Percentiles rank a stretch among this genome's conserved stretches.
phyloP scores from a whole-genome alignment of 805 yeast species.

The Ogataea pini region DNA sequence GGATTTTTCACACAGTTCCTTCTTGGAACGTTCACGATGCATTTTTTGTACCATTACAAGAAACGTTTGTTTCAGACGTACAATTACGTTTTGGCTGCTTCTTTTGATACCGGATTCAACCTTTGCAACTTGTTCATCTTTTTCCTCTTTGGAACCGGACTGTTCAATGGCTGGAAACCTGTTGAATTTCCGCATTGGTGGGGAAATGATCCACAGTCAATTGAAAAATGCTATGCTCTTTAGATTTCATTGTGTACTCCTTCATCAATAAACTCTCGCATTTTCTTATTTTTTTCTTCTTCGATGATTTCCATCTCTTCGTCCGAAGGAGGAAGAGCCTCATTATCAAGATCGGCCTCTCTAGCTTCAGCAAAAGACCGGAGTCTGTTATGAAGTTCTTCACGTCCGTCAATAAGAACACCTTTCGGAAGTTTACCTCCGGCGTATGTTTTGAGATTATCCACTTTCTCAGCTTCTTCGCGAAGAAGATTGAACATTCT shows the following conservation, averaged over 20 bases:
- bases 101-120: slow-evolving; percentile 52
- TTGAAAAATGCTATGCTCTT: slow-evolving; percentile 49
- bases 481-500: slow-evolving; percentile 88
- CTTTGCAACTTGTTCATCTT: slow-evolving; percentile 43
- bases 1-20: slow-evolving; percentile 49
- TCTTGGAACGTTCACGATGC: slow-evolving; percentile 51
- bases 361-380: slow-evolving; percentile 81
- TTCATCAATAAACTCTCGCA: slow-evolving; percentile 39
- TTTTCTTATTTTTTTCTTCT: slow-evolving; percentile 46
- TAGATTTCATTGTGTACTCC: slow-evolving; percentile 16
- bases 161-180: slow-evolving; percentile 14
- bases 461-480: slow-evolving; percentile 84
- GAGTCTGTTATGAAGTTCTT: slow-evolving; percentile 71
- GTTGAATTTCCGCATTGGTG: slow-evolving; percentile 44
- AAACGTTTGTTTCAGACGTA: slow-evolving; percentile 43
- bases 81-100: slow-evolving; percentile 52
- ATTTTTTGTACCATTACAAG: slow-evolving; percentile 42
- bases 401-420: slow-evolving; percentile 77
- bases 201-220: slow-evolving; percentile 46
- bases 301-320: slow-evolving; percentile 53
- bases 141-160: slow-evolving; percentile 29
- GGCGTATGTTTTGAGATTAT: slow-evolving; percentile 68
- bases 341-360: slow-evolving; percentile 76
- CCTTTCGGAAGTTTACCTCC: slow-evolving; percentile 87
- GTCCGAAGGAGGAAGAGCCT: slow-evolving; percentile 80